phyloP scores from a whole-genome alignment of 2,329 filamentous ascomycete species.

The Nigrograna mackinnonii region DNA sequence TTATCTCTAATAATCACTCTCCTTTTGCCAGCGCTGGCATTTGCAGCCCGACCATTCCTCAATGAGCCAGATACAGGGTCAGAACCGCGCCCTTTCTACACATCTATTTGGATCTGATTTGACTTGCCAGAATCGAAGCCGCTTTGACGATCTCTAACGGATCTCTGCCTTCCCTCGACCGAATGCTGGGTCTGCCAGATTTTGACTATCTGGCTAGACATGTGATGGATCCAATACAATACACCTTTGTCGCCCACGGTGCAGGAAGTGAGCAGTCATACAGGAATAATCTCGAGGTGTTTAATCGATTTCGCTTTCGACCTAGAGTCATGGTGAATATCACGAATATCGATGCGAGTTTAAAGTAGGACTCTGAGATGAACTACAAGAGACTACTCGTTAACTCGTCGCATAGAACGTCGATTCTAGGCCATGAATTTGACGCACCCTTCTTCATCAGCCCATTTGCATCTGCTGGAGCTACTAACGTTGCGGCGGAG shows the following conservation, averaged over 20 bases:
- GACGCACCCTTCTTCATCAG: constrained; percentile 60
- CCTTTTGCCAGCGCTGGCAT: too few relatives aligned
- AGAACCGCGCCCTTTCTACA: too few relatives aligned
- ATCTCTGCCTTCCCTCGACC: constrained; percentile 49
- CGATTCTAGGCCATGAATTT: constrained; percentile 58
- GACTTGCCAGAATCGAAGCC: too few relatives aligned
- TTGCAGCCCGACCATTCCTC: constrained; percentile 36
- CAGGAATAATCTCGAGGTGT: constrained; percentile 61
- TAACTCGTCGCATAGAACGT: constrained; percentile 47
- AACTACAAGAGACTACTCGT: too few relatives aligned
- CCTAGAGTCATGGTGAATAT: constrained; percentile 58
- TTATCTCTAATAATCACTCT: too few relatives aligned
- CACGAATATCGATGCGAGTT: constrained; percentile 40
- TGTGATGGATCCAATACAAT: constrained; percentile 51
- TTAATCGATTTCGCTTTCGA: constrained; percentile 52
- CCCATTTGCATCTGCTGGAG: constrained; percentile 43
- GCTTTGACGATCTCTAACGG: constrained; percentile 26
- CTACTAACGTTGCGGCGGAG: constrained; percentile 53
- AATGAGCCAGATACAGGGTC: constrained; percentile 41
- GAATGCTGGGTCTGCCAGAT: constrained; percentile 56
- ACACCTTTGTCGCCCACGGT: constrained; percentile 61
- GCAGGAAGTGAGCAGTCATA: constrained; percentile 60
- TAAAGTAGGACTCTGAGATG: too few relatives aligned
- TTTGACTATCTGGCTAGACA: constrained; percentile 58
- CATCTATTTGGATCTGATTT: too few relatives aligned